Percentiles rank a stretch among this genome's conserved stretches.
Conservation (phyloP, 257 asterid genomes). For the Eustoma russellianum region DNA sequence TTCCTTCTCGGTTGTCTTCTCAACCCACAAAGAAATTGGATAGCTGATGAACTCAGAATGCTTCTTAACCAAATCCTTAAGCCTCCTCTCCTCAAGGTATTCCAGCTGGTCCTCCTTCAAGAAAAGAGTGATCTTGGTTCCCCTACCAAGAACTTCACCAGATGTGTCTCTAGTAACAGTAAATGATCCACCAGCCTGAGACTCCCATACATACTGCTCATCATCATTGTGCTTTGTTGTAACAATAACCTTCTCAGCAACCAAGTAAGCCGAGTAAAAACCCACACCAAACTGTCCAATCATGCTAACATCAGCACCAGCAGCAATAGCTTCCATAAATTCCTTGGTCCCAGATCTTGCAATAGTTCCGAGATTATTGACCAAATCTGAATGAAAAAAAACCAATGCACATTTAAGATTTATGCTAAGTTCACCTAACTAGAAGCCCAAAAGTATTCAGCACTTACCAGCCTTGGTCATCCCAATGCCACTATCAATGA, state of each 20-base stretch:
- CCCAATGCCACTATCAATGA: conserved; percentile 52
- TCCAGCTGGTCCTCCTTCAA: conserved; percentile 60
- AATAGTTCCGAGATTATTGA: conserved; percentile 54
- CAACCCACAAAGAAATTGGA: conserved; percentile 48
- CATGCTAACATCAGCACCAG: conserved; percentile 66
- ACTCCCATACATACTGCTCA: conserved; percentile 54
- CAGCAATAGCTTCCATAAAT: conserved; percentile 58
- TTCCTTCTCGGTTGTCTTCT: conserved; percentile 51
- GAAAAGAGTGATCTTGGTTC: conserved; percentile 39
- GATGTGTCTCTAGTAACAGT: conserved; percentile 42
- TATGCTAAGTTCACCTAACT: not conserved
- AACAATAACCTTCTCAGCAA: conserved; percentile 48
- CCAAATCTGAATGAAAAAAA: conserved; percentile 30
- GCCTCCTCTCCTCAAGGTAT: conserved; percentile 48
- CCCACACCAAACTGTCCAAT: conserved; percentile 62
- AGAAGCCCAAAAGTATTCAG: not conserved
- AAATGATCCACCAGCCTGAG: conserved; percentile 59
- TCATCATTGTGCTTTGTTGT: conserved; percentile 53
- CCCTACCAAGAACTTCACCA: conserved; percentile 49
- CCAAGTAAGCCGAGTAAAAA: conserved; percentile 49
- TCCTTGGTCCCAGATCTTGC: conserved; percentile 64
- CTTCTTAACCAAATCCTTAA: conserved; percentile 50
- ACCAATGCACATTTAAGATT: not conserved
- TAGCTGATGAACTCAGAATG: conserved; percentile 54
- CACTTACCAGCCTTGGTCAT: conserved; percentile 61